Percentiles rank a stretch among this genome's conserved stretches.
Evolutionary conservation across 2,329 filamentous ascomycete genomes (phyloP).

Genomic region (Helicocarpus griseus): DNA sequence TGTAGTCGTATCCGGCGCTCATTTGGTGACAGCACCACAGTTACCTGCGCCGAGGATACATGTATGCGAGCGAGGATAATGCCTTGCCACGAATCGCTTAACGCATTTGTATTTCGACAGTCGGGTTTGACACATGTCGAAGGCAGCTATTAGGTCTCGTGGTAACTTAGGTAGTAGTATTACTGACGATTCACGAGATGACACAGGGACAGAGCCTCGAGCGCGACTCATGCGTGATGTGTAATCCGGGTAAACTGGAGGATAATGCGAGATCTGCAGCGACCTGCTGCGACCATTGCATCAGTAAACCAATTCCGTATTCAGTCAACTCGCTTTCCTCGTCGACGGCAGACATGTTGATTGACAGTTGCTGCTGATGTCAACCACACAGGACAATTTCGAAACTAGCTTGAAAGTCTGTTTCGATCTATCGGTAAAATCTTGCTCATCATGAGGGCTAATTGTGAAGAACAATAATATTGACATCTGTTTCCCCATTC

Average conservation of each 20-base stretch:
- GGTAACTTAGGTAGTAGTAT: no score
- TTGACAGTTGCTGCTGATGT: no score
- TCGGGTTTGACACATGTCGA: neutral
- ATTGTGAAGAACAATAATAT: no score
- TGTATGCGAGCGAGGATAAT: neutral
- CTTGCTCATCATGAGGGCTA: no score
- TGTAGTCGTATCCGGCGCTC: neutral
- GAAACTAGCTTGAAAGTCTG: no score
- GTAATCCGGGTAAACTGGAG: neutral
- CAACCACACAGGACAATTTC: no score
- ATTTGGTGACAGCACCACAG: neutral
- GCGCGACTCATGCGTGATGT: neutral
- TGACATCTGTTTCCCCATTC: no score
- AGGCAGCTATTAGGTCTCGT: neutral
- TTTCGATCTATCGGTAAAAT: no score
- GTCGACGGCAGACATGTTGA: no score
- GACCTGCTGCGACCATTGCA: no score
- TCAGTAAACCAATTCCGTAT: neutral
- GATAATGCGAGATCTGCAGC: neutral
- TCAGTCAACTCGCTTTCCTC: no score
- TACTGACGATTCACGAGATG: neutral
- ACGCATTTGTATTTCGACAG: neutral
- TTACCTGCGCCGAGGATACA: neutral
- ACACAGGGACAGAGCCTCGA: neutral
- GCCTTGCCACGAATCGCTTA: neutral